A percentile compares a stretch with the other conserved stretches of the same genome.
These are phyloP conservation scores for Parafenestella ontariensis DNA, from an alignment of 2,329 filamentous ascomycete species.

Conservation along the genomic window DNA sequence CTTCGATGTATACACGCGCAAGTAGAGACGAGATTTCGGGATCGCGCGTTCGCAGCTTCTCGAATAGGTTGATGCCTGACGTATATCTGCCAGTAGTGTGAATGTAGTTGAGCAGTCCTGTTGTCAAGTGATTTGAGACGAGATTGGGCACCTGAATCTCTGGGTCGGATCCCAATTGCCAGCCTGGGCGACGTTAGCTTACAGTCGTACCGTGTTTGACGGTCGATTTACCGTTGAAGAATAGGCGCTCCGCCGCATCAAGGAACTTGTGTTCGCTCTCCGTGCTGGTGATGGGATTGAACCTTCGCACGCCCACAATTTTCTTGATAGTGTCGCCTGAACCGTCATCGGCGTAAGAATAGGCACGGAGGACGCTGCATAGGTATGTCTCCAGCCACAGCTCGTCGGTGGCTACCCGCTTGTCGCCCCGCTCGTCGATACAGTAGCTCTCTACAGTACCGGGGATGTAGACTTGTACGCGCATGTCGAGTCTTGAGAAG, in stretches of 20 bases:
- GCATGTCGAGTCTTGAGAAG: constrained; percentile 97
- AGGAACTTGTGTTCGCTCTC: constrained; percentile 97
- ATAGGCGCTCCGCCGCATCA: constrained; percentile 90
- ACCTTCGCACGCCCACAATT: constrained; percentile 94
- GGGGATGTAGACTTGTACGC: constrained; percentile 95
- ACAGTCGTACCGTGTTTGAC: not conserved
- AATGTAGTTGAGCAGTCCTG: constrained; percentile 93
- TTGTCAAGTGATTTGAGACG: constrained; percentile 93
- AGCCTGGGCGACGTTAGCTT: constrained; percentile 59
- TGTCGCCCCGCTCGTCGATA: constrained; percentile 95
- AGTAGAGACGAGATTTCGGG: constrained; percentile 93
- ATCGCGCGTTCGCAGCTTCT: constrained; percentile 90
- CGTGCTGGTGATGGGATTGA: constrained; percentile 98
- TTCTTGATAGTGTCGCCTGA: constrained; percentile 94
- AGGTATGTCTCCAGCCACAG: constrained; percentile 98
- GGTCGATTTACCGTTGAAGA: constrained; percentile 75
- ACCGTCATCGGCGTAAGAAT: constrained; percentile 95
- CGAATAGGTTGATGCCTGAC: constrained; percentile 96
- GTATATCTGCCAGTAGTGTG: constrained; percentile 92
- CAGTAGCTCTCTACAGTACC: constrained; percentile 97
- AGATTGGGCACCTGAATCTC: constrained; percentile 97
- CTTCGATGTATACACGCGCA: constrained; percentile 89
- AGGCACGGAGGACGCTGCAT: constrained; percentile 91
- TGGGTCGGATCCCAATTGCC: constrained; percentile 94
- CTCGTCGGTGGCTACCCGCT: constrained; percentile 89